Evolutionary conservation across 2,329 filamentous ascomycete genomes (phyloP), one percentile per base, ranked within the genome.

Genomic region (Clonostachys rhizophaga): DNA sequence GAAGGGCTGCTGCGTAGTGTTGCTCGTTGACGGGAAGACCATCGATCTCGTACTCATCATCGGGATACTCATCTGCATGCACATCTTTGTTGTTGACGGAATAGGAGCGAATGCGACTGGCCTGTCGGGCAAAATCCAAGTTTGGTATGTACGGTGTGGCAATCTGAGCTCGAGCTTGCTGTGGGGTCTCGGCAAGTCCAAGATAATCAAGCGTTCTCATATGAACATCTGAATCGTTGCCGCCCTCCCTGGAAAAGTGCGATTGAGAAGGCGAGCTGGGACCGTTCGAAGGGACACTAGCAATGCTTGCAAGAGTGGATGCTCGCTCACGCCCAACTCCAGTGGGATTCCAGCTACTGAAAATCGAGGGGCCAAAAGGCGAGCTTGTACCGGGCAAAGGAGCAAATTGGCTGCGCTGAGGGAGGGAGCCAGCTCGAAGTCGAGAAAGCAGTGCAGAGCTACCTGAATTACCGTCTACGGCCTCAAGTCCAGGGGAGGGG

Each of bases 41-140:
- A 20, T 34, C 39, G 18, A 20, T 43, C 14, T 45, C 45, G 34
- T 50, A 49, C 5, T 76, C 76, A 17, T 63, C 58, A 36, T 78
- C 84, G 24, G 91, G 86, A 45, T 95, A 91, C 42, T 90, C 86
- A 57, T 95, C 90, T 3, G 88, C 91, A 58, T 97, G 97, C 65
- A 94, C 95, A 64, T 97, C 92, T 68, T 95, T 96, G 47, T 95
- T 95, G 67, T 99, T 99, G 54, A 99, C 94, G 1, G 94, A 99
- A 66, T 96, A 97, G 2, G 94, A 99, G 42, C 94, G 84, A 75
- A 97, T 95, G 45, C 94, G 84, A 64, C 88, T 97, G 41, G 86
- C 78, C 57, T 88, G 87, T 62, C 85, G 86, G 54, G 89, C 79
- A 62, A 89, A 86, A 51, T 85, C 84, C 50, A 92, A 73, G 59